A percentile compares a stretch with the other conserved stretches of the same genome.
Evolutionary conservation across 768 basidiomycete genomes (phyloP).

Genomic region (Boletus barrowsii): DNA sequence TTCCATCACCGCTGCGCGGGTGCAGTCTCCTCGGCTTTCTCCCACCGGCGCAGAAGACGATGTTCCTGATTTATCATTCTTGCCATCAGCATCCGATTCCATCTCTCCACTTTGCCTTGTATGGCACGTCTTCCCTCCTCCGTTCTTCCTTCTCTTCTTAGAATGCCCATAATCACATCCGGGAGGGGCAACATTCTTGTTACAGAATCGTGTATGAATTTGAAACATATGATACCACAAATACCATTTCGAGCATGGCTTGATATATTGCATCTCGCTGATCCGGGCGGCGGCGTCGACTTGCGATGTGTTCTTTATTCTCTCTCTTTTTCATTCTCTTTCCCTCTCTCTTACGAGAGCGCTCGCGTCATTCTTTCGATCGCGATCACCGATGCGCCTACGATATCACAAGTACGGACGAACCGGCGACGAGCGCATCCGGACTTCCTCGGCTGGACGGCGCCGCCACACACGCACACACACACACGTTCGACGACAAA

Average conservation of each 20-base stretch:
- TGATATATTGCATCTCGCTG: slow-evolving; percentile 10
- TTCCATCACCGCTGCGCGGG: slow-evolving; percentile 20
- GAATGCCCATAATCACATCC: slow-evolving; percentile 7
- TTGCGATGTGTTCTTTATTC: not conserved
- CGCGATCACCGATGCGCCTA: not conserved
- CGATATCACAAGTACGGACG: not conserved
- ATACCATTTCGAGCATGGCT: slow-evolving; percentile 5
- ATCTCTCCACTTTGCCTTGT: slow-evolving; percentile 15
- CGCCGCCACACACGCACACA: not conserved
- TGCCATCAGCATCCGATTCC: slow-evolving; percentile 23
- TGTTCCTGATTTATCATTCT: slow-evolving; percentile 19
- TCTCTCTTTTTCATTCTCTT: not conserved
- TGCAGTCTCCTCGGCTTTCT: slow-evolving; percentile 22
- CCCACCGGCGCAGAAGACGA: slow-evolving; percentile 18
- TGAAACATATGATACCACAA: slow-evolving; percentile 21
- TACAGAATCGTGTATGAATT: slow-evolving; percentile 12
- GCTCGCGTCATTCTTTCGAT: slow-evolving; percentile 1
- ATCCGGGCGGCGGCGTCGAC: slow-evolving; percentile 9
- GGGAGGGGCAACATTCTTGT: slow-evolving; percentile 15
- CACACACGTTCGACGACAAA: not conserved
- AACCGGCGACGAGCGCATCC: not conserved
- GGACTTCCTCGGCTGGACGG: slow-evolving; percentile 7
- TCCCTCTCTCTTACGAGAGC: slow-evolving; percentile 5
- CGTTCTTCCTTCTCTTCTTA: slow-evolving; percentile 8
- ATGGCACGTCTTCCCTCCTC: slow-evolving; percentile 7